Evolutionary conservation across 2,329 filamentous ascomycete genomes (phyloP).

Genomic region (Zasmidium citrigriseum): DNA sequence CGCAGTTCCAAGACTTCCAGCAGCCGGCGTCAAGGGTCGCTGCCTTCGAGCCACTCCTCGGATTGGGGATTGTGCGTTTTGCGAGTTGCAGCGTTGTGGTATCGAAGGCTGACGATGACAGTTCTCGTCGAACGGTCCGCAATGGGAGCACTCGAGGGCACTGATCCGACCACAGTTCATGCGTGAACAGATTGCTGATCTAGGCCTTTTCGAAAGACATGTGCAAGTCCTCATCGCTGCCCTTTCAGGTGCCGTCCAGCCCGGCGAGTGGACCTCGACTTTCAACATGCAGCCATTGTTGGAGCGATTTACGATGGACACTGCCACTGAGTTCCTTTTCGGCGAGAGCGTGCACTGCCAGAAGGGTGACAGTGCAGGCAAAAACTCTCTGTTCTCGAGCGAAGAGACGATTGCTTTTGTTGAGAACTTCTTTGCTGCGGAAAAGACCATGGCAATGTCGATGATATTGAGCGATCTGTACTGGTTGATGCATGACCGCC

Average conservation of each 20-base stretch:
- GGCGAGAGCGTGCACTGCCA: not conserved
- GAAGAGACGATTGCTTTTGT: not conserved
- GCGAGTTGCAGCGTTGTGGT: not conserved
- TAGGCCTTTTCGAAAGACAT: not conserved
- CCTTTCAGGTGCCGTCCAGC: not conserved
- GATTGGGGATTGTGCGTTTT: not conserved
- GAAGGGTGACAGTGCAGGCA: not conserved
- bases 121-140: not conserved
- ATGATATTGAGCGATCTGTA: slow-evolving; percentile 1
- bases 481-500: slow-evolving; percentile 2
- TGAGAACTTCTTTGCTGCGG: not conserved
- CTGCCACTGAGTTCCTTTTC: slow-evolving; percentile 6
- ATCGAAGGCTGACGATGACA: slow-evolving; percentile 1
- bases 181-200: not conserved
- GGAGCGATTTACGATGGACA: slow-evolving; percentile 22
- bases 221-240: not conserved
- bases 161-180: not conserved
- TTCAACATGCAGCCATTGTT: not conserved
- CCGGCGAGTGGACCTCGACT: not conserved
- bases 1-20: not conserved
- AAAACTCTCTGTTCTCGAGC: not conserved
- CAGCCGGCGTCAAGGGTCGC: not conserved
- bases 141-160: not conserved
- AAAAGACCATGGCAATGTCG: slow-evolving; percentile 1
- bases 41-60: not conserved